These are phyloP conservation scores for Nannochloropsis gaditana DNA, from an alignment of 108 stramenopile genomes.

Conservation along the genomic window DNA sequence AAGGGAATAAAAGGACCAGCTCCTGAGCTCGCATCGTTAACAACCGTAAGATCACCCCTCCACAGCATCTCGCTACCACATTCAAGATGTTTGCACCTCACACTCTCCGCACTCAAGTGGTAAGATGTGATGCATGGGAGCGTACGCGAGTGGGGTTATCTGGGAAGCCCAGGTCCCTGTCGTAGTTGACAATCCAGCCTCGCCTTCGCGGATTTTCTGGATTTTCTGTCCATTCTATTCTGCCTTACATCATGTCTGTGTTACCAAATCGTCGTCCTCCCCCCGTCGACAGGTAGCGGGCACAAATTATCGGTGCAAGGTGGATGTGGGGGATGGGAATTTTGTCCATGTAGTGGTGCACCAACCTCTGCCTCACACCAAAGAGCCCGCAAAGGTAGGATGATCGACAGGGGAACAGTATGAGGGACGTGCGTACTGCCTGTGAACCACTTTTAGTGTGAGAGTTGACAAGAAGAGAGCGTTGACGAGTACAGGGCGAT, in stretches of 20 bases:
- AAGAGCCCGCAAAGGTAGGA: neutral
- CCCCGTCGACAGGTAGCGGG: neutral
- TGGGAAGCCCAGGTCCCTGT: too few relatives aligned
- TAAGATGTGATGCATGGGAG: neutral
- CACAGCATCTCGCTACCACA: neutral
- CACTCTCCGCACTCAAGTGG: conserved; percentile 5
- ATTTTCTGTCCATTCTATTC: neutral
- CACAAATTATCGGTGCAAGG: conserved; percentile 13
- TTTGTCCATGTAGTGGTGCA: conserved; percentile 7
- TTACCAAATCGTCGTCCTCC: neutral
- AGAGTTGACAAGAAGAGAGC: too few relatives aligned
- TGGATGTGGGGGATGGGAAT: neutral
- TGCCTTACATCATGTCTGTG: neutral
- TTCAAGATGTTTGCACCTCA: neutral
- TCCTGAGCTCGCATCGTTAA: too few relatives aligned
- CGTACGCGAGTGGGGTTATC: too few relatives aligned
- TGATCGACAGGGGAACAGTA: too few relatives aligned
- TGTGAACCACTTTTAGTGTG: too few relatives aligned
- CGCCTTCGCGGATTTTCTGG: neutral
- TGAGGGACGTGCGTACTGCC: too few relatives aligned
- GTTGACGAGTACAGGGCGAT: neutral
- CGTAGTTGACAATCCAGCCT: too few relatives aligned
- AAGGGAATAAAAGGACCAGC: too few relatives aligned
- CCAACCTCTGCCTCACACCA: neutral
- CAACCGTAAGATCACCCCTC: neutral